These are phyloP conservation scores for Cyclocybe cylindracea DNA, from an alignment of 768 basidiomycete genomes.

Conservation along the genomic window DNA sequence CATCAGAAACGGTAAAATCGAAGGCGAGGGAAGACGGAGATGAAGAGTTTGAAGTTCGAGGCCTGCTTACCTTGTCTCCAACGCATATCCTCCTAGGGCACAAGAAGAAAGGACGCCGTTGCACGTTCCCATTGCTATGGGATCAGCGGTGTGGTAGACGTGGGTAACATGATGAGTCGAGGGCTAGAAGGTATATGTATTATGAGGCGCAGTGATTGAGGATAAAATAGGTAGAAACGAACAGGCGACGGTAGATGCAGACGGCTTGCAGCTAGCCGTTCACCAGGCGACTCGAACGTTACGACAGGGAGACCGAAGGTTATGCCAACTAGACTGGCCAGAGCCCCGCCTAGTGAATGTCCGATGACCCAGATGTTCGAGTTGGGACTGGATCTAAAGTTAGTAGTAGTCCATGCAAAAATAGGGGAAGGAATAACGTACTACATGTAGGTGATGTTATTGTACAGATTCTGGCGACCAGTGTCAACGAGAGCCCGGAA, in stretches of 20 bases:
- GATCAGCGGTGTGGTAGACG: constrained; percentile 93
- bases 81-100: constrained; percentile 84
- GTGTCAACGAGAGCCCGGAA: constrained; percentile 4
- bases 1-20: background rate
- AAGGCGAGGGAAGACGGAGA: background rate
- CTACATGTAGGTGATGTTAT: constrained; percentile 93
- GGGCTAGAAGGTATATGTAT: constrained; percentile 42
- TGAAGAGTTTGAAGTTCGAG: constrained; percentile 1
- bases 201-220: background rate
- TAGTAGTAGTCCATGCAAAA: background rate
- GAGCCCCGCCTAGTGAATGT: constrained; percentile 69
- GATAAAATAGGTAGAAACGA: constrained; percentile 19
- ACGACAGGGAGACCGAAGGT: constrained; percentile 91
- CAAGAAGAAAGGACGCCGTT: constrained; percentile 82
- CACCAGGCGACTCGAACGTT: constrained; percentile 88
- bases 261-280: constrained; percentile 73
- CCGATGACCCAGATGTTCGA: constrained; percentile 88
- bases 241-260: constrained; percentile 89
- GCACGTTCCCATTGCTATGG: constrained; percentile 89
- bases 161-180: constrained; percentile 83
- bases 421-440: constrained; percentile 20
- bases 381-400: constrained; percentile 49
- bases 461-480: constrained; percentile 79
- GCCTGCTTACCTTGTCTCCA: constrained; percentile 65
- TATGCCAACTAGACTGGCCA: constrained; percentile 80